phyloP scores from a whole-genome alignment of 192 early-diverging fungal species.

The Backusella morwellensis region DNA sequence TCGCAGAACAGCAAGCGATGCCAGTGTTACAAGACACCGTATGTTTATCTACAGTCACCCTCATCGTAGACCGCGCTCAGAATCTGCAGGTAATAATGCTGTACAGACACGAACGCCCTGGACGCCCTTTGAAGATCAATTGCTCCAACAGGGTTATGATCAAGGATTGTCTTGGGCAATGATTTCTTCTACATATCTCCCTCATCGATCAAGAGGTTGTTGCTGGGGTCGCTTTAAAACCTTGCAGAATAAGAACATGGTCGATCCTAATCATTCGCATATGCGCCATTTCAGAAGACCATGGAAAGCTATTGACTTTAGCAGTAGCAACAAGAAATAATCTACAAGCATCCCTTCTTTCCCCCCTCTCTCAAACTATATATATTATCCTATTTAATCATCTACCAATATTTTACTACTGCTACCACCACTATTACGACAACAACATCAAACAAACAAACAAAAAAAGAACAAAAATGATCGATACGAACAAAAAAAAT shows the following conservation, averaged over 20 bases:
- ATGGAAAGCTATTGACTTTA: slow-evolving; percentile 12
- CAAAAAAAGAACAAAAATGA: background rate
- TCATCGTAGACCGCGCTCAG: slow-evolving; percentile 3
- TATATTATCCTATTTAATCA: background rate
- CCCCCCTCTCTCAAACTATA: background rate
- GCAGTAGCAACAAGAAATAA: background rate
- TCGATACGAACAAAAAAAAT: background rate
- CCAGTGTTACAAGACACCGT: slow-evolving; percentile 7
- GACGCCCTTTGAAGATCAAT: slow-evolving; percentile 25
- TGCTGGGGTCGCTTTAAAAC: slow-evolving; percentile 31
- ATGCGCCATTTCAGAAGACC: slow-evolving; percentile 18
- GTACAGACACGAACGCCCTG: slow-evolving; percentile 26
- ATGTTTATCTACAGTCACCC: slow-evolving; percentile 16
- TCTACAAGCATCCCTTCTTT: background rate
- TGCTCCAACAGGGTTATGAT: slow-evolving; percentile 26
- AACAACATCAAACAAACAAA: background rate
- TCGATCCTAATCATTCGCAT: slow-evolving; percentile 15
- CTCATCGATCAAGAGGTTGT: slow-evolving; percentile 27
- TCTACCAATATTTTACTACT: background rate
- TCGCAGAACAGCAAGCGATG: slow-evolving; percentile 8
- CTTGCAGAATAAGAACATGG: slow-evolving; percentile 20
- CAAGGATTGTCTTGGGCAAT: slow-evolving; percentile 33
- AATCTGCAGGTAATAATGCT: background rate
- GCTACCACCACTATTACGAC: background rate
- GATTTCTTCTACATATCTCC: slow-evolving; percentile 30